Conservation (phyloP, 805 yeast species). For the Candida berthetii region DNA sequence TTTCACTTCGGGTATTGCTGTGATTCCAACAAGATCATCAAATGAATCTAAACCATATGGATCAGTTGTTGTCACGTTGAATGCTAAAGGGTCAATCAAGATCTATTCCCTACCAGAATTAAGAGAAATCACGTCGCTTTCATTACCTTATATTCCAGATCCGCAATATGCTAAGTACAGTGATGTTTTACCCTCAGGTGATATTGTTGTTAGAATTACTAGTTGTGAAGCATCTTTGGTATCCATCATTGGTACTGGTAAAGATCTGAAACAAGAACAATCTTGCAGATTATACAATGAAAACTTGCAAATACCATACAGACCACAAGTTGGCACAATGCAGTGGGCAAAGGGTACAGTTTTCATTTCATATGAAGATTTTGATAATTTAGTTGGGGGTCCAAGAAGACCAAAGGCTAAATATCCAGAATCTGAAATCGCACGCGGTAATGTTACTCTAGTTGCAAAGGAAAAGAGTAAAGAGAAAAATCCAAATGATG, state of each 20-base stretch:
- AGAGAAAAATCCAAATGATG: conserved; percentile 12
- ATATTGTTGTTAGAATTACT: conserved; percentile 48
- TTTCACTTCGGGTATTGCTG: conserved; percentile 45
- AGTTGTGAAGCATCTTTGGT: conserved; percentile 48
- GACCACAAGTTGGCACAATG: conserved; percentile 75
- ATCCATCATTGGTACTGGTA: conserved; percentile 40
- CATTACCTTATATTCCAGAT: conserved; percentile 36
- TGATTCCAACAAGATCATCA: conserved; percentile 18
- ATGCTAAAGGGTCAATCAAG: conserved; percentile 41
- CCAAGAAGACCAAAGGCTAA: conserved; percentile 59
- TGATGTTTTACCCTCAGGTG: conserved; percentile 47
- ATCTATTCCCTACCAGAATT: conserved; percentile 53
- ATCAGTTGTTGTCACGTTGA: conserved; percentile 39
- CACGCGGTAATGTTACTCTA: conserved; percentile 32
- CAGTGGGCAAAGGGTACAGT: conserved; percentile 85
- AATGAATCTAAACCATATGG: conserved; percentile 28
- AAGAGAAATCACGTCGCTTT: conserved; percentile 45
- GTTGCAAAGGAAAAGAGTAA: conserved; percentile 3
- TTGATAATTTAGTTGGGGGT: conserved; percentile 68
- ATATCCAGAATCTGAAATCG: conserved; percentile 53
- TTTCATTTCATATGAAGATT: conserved; percentile 51
- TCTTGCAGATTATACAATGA: conserved; percentile 66
- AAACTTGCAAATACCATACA: conserved; percentile 58
- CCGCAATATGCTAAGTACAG: conserved; percentile 35
- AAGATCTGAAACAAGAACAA: conserved; percentile 9